phyloP scores from a whole-genome alignment of 192 early-diverging fungal species.

The Entrophospora sp. region DNA sequence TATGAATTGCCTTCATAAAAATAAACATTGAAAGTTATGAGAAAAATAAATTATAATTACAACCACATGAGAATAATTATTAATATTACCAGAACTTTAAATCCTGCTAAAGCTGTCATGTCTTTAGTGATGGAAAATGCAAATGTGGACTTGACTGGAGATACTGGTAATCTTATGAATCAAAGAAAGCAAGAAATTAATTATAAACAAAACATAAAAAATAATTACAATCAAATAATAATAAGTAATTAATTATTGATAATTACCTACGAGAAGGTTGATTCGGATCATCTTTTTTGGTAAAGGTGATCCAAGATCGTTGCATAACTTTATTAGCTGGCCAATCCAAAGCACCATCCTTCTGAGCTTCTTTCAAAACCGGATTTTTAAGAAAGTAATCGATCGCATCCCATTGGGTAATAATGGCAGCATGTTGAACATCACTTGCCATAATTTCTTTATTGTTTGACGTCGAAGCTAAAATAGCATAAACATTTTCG shows the following conservation, averaged over 20 bases:
- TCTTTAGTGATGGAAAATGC: neutral
- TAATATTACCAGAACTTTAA: neutral
- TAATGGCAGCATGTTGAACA: neutral
- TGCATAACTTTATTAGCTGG: constrained; percentile 3
- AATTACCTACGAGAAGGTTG: neutral
- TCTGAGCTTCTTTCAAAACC: too few species aligned
- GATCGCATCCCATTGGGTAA: constrained; percentile 1
- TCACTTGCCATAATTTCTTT: neutral
- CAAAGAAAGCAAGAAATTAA: too few species aligned
- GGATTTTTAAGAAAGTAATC: neutral
- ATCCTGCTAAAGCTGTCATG: neutral
- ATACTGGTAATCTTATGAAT: neutral
- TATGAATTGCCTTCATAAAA: neutral
- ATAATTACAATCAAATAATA: too few species aligned
- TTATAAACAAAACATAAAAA: too few species aligned
- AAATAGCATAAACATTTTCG: neutral
- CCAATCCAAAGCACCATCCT: neutral
- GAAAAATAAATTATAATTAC: neutral
- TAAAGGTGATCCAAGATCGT: neutral
- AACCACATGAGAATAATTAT: neutral
- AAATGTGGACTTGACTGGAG: neutral
- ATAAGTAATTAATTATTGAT: too few species aligned
- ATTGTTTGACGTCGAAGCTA: neutral
- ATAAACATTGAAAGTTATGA: neutral
- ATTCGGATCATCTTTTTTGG: constrained; percentile 4